phyloP scores from a whole-genome alignment of 306 rosid genomes.

The Morella rubra region DNA sequence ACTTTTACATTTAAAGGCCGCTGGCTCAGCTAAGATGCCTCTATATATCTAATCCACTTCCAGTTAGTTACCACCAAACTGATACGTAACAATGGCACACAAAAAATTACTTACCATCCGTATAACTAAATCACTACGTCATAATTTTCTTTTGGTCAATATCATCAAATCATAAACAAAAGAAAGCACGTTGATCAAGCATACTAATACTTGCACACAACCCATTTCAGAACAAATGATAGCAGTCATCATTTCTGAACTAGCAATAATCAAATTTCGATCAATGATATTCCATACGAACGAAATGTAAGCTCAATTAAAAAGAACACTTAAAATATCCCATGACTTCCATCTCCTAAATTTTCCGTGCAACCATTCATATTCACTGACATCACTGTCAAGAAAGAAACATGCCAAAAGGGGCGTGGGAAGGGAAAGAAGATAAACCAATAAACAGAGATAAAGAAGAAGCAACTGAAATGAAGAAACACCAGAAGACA shows the following conservation, averaged over 20 bases:
- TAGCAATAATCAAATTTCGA: not conserved
- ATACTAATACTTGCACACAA: not conserved
- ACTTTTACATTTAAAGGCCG: not conserved
- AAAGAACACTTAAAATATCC: not conserved
- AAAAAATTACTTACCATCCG: not conserved
- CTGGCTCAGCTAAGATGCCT: not conserved
- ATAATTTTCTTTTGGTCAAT: not conserved
- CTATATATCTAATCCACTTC: not conserved
- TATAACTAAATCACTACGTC: not conserved
- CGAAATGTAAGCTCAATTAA: not conserved
- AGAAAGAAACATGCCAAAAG: not conserved
- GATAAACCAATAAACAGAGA: not conserved
- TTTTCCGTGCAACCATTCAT: not conserved
- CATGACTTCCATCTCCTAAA: not conserved
- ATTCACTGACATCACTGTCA: not conserved
- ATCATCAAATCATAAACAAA: not conserved
- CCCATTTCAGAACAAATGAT: not conserved
- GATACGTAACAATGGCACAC: not conserved
- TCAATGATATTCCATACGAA: not conserved
- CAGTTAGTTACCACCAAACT: slow-evolving; percentile 2
- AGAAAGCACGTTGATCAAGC: slow-evolving; percentile 6
- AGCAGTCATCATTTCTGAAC: not conserved
- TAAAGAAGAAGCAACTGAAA: not conserved
- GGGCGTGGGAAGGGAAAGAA: not conserved
- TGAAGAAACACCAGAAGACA: no score